phyloP scores from a whole-genome alignment of 2,329 filamentous ascomycete species.

The Raffaelea arxii region DNA sequence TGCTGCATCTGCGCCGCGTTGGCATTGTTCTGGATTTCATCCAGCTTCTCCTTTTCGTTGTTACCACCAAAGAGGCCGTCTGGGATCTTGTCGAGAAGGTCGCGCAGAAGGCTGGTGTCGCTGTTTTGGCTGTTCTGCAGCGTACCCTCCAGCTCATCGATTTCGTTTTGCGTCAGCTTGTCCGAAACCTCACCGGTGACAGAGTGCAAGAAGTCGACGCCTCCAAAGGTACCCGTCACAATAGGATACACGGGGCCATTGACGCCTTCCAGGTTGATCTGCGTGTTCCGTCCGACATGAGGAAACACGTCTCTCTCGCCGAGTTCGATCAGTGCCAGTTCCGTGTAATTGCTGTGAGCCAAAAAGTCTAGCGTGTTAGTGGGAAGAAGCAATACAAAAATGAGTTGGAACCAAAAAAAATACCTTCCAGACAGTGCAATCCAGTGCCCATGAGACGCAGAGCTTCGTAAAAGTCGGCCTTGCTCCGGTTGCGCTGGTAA shows the following conservation, averaged over 20 bases:
- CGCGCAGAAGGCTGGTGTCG: slow-evolving; percentile 66
- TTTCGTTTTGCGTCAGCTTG: slow-evolving; percentile 83
- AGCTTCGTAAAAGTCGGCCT: slow-evolving; percentile 78
- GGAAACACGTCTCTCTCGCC: slow-evolving; percentile 77
- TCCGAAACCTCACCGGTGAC: slow-evolving; percentile 74
- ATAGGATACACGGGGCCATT: slow-evolving; percentile 63
- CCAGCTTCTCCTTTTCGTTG: slow-evolving; percentile 64
- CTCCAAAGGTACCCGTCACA: slow-evolving; percentile 87
- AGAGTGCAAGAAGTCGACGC: slow-evolving; percentile 87
- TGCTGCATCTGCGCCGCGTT: slow-evolving; percentile 66
- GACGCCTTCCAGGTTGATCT: slow-evolving; percentile 58
- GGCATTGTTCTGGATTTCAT: slow-evolving; percentile 71
- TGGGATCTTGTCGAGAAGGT: slow-evolving; percentile 74
- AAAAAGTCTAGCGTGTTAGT: slow-evolving; percentile 56
- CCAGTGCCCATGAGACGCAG: slow-evolving; percentile 79
- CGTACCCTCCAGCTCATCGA: slow-evolving; percentile 79
- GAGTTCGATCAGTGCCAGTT: slow-evolving; percentile 79
- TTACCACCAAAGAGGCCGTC: slow-evolving; percentile 68
- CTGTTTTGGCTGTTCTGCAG: slow-evolving; percentile 54
- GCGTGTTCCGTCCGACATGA: slow-evolving; percentile 70
- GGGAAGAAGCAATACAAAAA: not conserved
- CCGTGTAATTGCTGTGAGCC: slow-evolving; percentile 88
- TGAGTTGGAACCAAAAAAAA: not conserved
- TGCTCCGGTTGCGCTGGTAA: slow-evolving; percentile 56
- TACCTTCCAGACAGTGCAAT: slow-evolving; percentile 76